Conservation (phyloP, 257 asterid species). For the Nicotiana otophora region DNA sequence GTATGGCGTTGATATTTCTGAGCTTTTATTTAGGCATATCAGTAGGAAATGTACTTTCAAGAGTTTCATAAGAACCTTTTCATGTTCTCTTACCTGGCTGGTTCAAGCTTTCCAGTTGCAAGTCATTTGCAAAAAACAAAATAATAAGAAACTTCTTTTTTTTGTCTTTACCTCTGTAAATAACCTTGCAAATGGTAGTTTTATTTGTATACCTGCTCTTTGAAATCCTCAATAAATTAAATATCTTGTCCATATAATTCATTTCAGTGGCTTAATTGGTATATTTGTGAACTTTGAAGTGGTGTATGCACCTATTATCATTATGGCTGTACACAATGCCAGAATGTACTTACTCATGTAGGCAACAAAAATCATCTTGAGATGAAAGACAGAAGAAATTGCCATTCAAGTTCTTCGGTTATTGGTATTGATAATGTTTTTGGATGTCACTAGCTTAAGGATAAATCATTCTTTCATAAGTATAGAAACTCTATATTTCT, state of each 20-base stretch:
- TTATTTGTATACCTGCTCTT: neutral
- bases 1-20: neutral
- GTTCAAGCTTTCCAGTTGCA: slow-evolving; percentile 1
- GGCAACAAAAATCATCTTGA: neutral
- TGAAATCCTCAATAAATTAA: slow-evolving; percentile 1
- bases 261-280: neutral
- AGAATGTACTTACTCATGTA: neutral
- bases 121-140: neutral
- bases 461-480: neutral
- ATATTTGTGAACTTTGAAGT: neutral
- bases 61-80: slow-evolving; percentile 3
- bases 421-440: neutral
- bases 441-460: neutral
- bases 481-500: neutral
- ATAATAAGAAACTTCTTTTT: neutral
- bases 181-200: slow-evolving; percentile 11
- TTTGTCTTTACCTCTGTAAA: slow-evolving; percentile 10
- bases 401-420: neutral
- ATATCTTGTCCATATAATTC: neutral
- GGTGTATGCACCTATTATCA: neutral
- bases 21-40: slow-evolving; percentile 1
- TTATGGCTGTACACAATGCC: neutral
- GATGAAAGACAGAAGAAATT: neutral
- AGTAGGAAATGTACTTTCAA: slow-evolving; percentile 8
- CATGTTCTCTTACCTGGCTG: neutral